Percentiles rank a stretch among this genome's conserved stretches.
Conservation (phyloP, 2,329 filamentous ascomycete species). For the Akanthomyces dipterigenus region DNA sequence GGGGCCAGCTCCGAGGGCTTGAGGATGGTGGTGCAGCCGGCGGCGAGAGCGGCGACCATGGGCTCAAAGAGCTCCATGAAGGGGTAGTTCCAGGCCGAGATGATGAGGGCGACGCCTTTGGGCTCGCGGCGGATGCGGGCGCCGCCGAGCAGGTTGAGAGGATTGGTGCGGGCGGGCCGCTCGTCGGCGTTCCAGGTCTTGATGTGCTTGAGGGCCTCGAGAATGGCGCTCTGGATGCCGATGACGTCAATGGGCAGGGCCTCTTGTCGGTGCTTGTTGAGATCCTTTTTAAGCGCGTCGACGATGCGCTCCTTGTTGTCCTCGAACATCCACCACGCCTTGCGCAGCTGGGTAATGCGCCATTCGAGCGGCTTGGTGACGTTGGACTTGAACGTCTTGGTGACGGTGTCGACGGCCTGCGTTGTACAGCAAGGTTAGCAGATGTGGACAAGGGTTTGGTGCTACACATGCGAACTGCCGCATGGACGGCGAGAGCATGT, state of each 20-base stretch:
- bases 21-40: slow-evolving; percentile 33
- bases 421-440: background rate
- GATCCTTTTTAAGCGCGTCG: slow-evolving; percentile 27
- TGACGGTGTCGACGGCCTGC: slow-evolving; percentile 4
- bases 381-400: slow-evolving; percentile 10
- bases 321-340: slow-evolving; percentile 34
- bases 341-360: slow-evolving; percentile 35
- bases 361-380: slow-evolving; percentile 31
- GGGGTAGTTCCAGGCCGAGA: slow-evolving; percentile 42
- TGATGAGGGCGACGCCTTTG: slow-evolving; percentile 35
- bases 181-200: slow-evolving; percentile 34
- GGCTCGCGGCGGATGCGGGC: slow-evolving; percentile 35
- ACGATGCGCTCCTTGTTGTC: slow-evolving; percentile 29
- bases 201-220: slow-evolving; percentile 30
- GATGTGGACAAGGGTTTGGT: too few relatives aligned
- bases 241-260: slow-evolving; percentile 24
- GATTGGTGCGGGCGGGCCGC: slow-evolving; percentile 18
- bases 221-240: slow-evolving; percentile 27
- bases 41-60: slow-evolving; percentile 35
- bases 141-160: slow-evolving; percentile 25
- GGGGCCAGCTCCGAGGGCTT: slow-evolving; percentile 38
- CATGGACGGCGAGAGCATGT: background rate
- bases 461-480: background rate
- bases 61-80: slow-evolving; percentile 31
- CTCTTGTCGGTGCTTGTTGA: slow-evolving; percentile 29